Evolutionary conservation across 1,139 yeast species (phyloP).

Genomic region (Yamadazyma dushanensis): DNA sequence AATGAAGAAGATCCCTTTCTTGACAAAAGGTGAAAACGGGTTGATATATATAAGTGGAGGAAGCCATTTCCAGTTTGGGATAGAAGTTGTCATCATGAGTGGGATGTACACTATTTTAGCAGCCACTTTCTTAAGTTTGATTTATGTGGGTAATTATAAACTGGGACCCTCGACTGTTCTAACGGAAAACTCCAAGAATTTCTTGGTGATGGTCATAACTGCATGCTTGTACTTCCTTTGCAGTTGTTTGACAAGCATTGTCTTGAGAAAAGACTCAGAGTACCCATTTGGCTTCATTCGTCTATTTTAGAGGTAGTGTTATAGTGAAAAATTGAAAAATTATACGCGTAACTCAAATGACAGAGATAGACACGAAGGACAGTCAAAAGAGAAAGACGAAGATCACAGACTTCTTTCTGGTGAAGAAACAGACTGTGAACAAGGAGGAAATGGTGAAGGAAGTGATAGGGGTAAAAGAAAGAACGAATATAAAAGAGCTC

Average conservation of each 20-base stretch:
- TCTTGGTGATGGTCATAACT: conserved; percentile 19
- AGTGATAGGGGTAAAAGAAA: background rate
- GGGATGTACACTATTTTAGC: conserved; percentile 48
- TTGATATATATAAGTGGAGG: conserved; percentile 62
- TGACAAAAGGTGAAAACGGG: conserved; percentile 52
- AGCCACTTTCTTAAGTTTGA: conserved; percentile 35
- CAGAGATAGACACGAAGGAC: conserved; percentile 1
- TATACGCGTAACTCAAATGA: conserved; percentile 4
- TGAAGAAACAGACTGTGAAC: conserved; percentile 4
- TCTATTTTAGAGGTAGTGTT: conserved; percentile 23
- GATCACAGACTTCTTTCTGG: conserved; percentile 15
- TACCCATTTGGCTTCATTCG: conserved; percentile 41
- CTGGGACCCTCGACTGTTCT: conserved; percentile 22
- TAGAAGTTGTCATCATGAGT: conserved; percentile 57
- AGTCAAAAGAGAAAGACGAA: conserved; percentile 14
- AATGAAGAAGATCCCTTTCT: conserved; percentile 59
- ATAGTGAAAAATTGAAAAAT: conserved; percentile 2
- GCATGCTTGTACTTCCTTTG: conserved; percentile 29
- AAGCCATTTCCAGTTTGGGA: conserved; percentile 64
- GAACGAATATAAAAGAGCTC: too few relatives aligned
- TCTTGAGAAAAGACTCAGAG: conserved; percentile 38
- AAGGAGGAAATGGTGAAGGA: background rate
- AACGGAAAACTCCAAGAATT: conserved; percentile 18
- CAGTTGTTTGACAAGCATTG: conserved; percentile 41
- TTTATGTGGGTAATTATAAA: conserved; percentile 35